A percentile compares a stretch with the other conserved stretches of the same genome.
Evolutionary conservation across 306 rosid species (phyloP).

Genomic region (Pyrus bretschneideri): DNA sequence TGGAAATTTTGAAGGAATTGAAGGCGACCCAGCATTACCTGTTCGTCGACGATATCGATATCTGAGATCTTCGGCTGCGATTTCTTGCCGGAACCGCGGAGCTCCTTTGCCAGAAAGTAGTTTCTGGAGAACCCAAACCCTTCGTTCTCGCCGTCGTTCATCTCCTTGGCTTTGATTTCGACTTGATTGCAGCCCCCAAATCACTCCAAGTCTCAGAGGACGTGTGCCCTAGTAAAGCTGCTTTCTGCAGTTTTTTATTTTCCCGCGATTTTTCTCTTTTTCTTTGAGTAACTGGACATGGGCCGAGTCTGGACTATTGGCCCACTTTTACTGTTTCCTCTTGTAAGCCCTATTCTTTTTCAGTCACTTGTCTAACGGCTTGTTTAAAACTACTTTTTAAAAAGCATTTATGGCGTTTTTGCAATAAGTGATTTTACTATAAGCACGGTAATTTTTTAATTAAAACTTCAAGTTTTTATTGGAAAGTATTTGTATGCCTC

Average conservation of each 20-base stretch:
- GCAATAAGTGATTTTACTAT: too few relatives aligned
- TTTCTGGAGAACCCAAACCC: slow-evolving; percentile 74
- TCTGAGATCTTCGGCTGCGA: slow-evolving; percentile 63
- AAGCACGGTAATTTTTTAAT: too few relatives aligned
- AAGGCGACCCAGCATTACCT: slow-evolving; percentile 26
- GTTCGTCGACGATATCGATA: slow-evolving; percentile 66
- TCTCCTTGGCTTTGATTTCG: slow-evolving; percentile 28
- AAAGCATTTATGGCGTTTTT: too few relatives aligned
- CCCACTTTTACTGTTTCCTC: not conserved
- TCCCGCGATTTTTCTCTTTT: slow-evolving; percentile 16
- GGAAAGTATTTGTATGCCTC: too few relatives aligned
- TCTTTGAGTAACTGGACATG: not conserved
- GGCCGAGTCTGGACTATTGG: not conserved
- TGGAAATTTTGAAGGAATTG: not conserved
- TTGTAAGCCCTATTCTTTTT: not conserved
- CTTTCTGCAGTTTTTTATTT: not conserved
- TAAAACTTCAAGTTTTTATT: too few relatives aligned
- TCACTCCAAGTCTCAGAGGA: not conserved
- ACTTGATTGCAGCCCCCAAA: not conserved
- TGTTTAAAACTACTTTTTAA: too few relatives aligned
- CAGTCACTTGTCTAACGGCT: too few relatives aligned
- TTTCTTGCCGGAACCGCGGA: slow-evolving; percentile 56
- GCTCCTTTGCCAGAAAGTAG: slow-evolving; percentile 82
- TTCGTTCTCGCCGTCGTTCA: slow-evolving; percentile 41
- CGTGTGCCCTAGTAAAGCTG: not conserved